Conservation (phyloP, 495 filamentous ascomycete genomes). For the Podospora australis region DNA sequence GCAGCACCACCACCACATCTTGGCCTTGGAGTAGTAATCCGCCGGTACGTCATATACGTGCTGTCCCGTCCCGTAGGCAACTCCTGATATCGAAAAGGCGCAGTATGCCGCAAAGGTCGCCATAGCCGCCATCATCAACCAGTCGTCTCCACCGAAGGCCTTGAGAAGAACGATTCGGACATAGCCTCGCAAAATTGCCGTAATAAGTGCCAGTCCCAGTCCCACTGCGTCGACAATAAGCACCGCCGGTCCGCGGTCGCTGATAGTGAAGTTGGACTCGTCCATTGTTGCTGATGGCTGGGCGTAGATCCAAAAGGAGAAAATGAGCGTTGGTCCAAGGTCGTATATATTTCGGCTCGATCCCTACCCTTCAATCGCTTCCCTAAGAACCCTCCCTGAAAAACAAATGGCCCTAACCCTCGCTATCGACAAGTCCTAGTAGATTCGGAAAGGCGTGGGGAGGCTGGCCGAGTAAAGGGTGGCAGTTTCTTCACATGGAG, state of each 20-base stretch:
- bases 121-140: constrained; percentile 10
- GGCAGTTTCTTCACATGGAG: too few species aligned
- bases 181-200: constrained; percentile 11
- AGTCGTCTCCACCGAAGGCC: constrained; percentile 14
- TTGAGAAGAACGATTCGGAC: constrained; percentile 12
- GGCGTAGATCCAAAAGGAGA: too few species aligned
- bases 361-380: too few species aligned
- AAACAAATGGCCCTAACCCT: too few species aligned
- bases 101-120: constrained; percentile 9
- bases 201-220: constrained; percentile 3
- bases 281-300: too few species aligned
- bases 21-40: constrained; percentile 4
- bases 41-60: neutral
- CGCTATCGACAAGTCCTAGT: too few species aligned
- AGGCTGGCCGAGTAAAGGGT: too few species aligned
- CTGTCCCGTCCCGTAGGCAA: constrained; percentile 8
- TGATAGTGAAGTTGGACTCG: constrained; percentile 20
- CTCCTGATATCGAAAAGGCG: constrained; percentile 8
- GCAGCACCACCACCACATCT: constrained; percentile 22
- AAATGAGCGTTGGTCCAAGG: too few species aligned
- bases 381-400: too few species aligned
- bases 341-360: too few species aligned
- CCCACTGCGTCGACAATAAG: constrained; percentile 5
- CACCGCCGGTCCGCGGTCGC: constrained; percentile 1
- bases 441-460: too few species aligned